Evolutionary conservation across 2,329 filamentous ascomycete genomes (phyloP), one percentile per base, ranked within the genome.

Genomic region (Didymella sp.): DNA sequence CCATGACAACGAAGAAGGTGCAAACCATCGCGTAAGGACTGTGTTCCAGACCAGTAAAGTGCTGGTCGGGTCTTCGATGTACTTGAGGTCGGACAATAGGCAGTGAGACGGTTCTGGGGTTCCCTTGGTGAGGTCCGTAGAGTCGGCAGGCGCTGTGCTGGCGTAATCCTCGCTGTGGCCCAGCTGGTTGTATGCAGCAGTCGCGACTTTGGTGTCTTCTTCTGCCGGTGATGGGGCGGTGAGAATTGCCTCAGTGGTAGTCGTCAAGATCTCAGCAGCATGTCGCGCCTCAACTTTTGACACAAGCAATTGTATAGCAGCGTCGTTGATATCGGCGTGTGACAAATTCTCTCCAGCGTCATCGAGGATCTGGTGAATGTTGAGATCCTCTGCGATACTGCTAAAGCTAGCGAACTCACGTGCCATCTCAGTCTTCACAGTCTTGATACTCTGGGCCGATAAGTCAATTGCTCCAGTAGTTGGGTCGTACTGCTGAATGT

Each of bases 1-100:
- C 56, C 50, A 58, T 0, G 56, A 50, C 3, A 54, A 7, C 5
- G 44, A 46, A 1, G 49, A 50, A 11, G 54, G 25, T 2, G 22
- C 27, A 4, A 46, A 58, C 22, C 31, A 42, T 5, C 44, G 33
- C 4, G 40, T 17, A 4, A 33, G 8, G 9, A 50, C 30, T 7
- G 22, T 46, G 11, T 50, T 42, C 38, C 44, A 46, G 4, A 43
- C 33, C 1, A 46, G 2, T n/a, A 45, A 35, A 1, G 31, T 42
- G 1, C 25, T 42, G n/a, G 33, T 30, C 2, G 15, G 21, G 4
- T 45, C 13, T 4, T 4, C 7, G 2, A 21, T 30, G 24, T 37
- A 50, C 11, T 13, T 19, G 12, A 42, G 8, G 6, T 50, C 56
- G 1, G 45, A 45, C 1, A 50, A 41, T 11, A 21, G n/a, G 2